Evolutionary conservation across 2,329 filamentous ascomycete genomes (phyloP), one percentile per base, ranked within the genome.

Genomic region (Pezicula neosporulosa): DNA sequence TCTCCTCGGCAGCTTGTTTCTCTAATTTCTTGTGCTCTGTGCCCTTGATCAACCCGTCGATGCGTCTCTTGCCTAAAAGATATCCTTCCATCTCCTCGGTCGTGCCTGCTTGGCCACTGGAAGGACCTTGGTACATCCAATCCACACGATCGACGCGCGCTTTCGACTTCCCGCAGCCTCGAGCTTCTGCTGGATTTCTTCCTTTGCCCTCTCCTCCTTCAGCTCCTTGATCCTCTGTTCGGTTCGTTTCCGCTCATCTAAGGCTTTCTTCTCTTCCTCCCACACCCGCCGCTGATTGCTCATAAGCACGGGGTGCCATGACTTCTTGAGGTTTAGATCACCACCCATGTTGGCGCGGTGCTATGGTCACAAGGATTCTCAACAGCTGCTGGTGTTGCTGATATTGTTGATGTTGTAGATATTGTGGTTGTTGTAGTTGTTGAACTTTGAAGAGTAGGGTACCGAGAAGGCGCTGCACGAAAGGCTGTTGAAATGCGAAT

Each of bases 61-160:
- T 93, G 52, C 92, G 82, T 52, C 94, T 81, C 76, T 97, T 97
- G 48, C 94, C 94, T 13, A 99, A 77, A 1, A 99, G 72, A 67
- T 96, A 99, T 4, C 89, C 90, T 66, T 99, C 94, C 73, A 90
- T 91, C 71, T 97, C 94, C 68, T 97, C 93, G 4, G 81, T 82
- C 37, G 83, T 89, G 28, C 87, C 87, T n/a, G 77, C 76, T 64
- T 89, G 86, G 35, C 90, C 89, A 51, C 77, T 80, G 46, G 86
- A 87, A 7, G 94, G 91, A 1, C 93, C 93, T 61, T 87, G 84
- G 71, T 99, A 99, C 90, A 99, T 97, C 90, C 94, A 99, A 64
- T 97, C 94, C 24, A 99, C 93, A 35, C 91, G 85, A 62, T 93
- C 86, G 28, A 87, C 74, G 48, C 74, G 48, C 87, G 81, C 65